Base-by-base conservation (phyloP, 768 basidiomycete genomes). In the Lentinus tigrinus region DNA sequence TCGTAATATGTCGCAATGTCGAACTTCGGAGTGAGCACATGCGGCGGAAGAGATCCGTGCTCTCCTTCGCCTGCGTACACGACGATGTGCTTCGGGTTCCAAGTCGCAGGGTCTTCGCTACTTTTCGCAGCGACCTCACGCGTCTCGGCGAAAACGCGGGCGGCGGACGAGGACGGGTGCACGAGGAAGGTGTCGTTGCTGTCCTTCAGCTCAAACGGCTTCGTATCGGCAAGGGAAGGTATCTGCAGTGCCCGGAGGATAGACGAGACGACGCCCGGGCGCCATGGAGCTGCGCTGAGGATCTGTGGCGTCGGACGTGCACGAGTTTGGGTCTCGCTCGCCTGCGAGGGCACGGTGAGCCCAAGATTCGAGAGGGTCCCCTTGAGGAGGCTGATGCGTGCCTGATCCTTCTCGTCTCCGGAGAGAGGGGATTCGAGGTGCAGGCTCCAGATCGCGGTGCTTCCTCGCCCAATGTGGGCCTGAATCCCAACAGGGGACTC, bases 111-210 rank as follows among this genome's bases (percentile, higher is more conserved):
- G 38, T 76, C 75, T 42, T 55, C 61, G 47, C 63, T 36, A 47
- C 40, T 37, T 13, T 16, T 54, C 44, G 67, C 62, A 26, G 61
- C 54, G 51, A 74, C 60, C 6, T 63, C 51, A 4, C 80, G 48
- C 10, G 79, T 57, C 14, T 50, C 44, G 67, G 54, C 47, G 6
- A 61, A 23, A 3, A 61, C 47, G 13, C 21, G 37, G 46, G 60
- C 63, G 28, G 72, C 71, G 17, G 79, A 71, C 19, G 70, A 54
- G 8, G 73, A 60, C 10, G 73, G 63, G 56, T 85, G 80, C 61
- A 93, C 85, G 27, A 73, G 72, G 69, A 93, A 91, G 1, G 80
- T 83, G 67, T 98, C 91, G 53, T 85, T 85, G 2, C 75, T 74
- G 65, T 93, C 93, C 59, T 81, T 72, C 63, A 92, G 78, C 0